Evolutionary conservation across 208 protist species (phyloP).

Genomic region (Vickermania spadyakhi): DNA sequence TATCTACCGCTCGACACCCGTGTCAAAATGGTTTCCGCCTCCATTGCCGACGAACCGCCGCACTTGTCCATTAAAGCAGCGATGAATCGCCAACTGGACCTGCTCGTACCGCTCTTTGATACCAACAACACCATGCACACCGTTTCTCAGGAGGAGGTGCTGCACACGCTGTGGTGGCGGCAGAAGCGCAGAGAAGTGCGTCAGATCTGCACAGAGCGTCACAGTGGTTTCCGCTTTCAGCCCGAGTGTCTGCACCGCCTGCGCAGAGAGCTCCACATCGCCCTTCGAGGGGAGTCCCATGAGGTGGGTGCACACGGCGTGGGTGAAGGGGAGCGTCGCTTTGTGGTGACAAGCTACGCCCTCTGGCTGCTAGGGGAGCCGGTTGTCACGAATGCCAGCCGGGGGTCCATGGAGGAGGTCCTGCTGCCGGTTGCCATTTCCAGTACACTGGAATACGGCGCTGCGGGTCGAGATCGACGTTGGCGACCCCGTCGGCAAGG

Average conservation of each 20-base stretch:
- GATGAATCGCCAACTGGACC: conserved; percentile 12
- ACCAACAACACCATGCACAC: background rate
- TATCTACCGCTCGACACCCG: conserved; percentile 40
- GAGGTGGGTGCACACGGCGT: conserved; percentile 20
- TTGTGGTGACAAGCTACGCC: conserved; percentile 12
- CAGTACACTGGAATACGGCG: conserved; percentile 14
- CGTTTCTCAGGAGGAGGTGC: conserved; percentile 6
- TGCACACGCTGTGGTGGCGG: background rate
- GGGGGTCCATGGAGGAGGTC: conserved; percentile 7
- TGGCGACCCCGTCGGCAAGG: background rate
- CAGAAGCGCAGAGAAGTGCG: conserved; percentile 13
- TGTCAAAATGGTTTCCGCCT: conserved; percentile 16
- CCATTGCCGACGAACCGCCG: background rate
- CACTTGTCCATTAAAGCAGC: conserved; percentile 9
- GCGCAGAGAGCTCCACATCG: conserved; percentile 14
- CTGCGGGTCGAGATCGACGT: conserved; percentile 1
- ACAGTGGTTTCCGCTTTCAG: conserved; percentile 23
- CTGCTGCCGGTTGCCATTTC: conserved; percentile 41
- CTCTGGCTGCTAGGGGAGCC: conserved; percentile 19
- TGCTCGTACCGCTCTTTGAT: conserved; percentile 20
- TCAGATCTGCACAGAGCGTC: conserved; percentile 14
- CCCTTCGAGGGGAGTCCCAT: conserved; percentile 15
- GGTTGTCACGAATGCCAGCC: conserved; percentile 7
- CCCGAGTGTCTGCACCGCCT: conserved; percentile 8
- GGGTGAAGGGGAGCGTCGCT: conserved; percentile 11